Base-by-base conservation (phyloP, 108 stramenopile species). In the Discostella stelligeroides region DNA sequence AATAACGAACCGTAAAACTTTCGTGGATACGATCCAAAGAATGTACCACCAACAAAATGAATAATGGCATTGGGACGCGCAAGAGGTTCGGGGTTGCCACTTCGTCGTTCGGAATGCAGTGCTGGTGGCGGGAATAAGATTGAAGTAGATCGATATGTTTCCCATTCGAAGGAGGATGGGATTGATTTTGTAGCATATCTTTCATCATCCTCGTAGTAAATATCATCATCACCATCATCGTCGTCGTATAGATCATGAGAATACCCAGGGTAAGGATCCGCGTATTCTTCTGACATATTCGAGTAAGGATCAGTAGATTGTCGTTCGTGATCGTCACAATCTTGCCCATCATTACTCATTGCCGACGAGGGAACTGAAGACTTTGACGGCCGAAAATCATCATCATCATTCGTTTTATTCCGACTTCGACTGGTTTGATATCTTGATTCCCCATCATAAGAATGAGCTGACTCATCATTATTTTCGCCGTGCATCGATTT, bases 1-100 rank as follows among this genome's bases (percentile, higher is more conserved):
- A 94, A 62, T 10, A 91, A 66, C 23, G 68, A 51, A 8, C 84
- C 69, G 72, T 94, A 94, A 72, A 85, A 91, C 18, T 84, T 49
- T 24, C 77, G 68, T 2, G 93, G 93, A 57, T 85, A 72, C 34
- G 83, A 81, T 10, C 93, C 93, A 56, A 91, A 89, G 61, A 88
- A 79, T 13, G 93, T 88, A 0, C 90, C 93, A 14, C 93, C 93
- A 10, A 91, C 81, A 68, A 94, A 94, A 60, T 94, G 93, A 48
- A 94, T 47, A 23, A 94, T 70, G 14, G 85, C 81, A 7, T 69
- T 80, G 4, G 93, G 93, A 20, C 73, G 60, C 53, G 40, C 18
- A 40, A 13, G 40, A 28, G 4, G 20, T 30, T n/a, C n/a, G n/a
- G n/a, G 12, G 14, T 29, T 49, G 1, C 18, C 55, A 17, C 27